These are phyloP conservation scores for Cryomyces minteri DNA, from an alignment of 495 filamentous ascomycete genomes.

Conservation along the genomic window DNA sequence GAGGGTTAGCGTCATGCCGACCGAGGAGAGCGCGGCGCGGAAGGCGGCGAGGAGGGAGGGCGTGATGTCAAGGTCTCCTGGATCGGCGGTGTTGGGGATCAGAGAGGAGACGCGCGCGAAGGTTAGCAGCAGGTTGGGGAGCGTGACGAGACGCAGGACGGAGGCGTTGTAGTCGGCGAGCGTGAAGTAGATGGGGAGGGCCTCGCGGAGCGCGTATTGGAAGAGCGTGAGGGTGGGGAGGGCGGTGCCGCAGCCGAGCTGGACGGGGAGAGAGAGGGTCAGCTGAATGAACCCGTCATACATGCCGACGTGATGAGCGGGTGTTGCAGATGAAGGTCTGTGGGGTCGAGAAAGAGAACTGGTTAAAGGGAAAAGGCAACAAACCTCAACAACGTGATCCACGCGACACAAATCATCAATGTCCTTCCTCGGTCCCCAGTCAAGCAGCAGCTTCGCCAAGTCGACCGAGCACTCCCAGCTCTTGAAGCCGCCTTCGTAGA, in stretches of 20 bases:
- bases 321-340: not conserved
- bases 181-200: constrained; percentile 35
- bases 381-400: constrained; percentile 58
- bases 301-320: not conserved
- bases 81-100: constrained; percentile 11
- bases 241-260: constrained; percentile 87
- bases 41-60: constrained; percentile 43
- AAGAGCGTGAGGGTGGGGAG: constrained; percentile 67
- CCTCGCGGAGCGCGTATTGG: constrained; percentile 38
- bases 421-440: constrained; percentile 18
- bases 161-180: constrained; percentile 80
- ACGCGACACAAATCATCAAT: constrained; percentile 20
- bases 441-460: constrained; percentile 49
- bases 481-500: constrained; percentile 98
- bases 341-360: not conserved
- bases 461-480: constrained; percentile 95
- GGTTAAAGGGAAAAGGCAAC: constrained; percentile 6
- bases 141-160: constrained; percentile 69
- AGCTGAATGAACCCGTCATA: not conserved
- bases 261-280: not conserved
- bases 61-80: constrained; percentile 61
- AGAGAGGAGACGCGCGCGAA: constrained; percentile 38
- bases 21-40: constrained; percentile 31
- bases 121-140: constrained; percentile 73
- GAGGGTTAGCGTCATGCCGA: constrained; percentile 45